phyloP scores from a whole-genome alignment of 495 filamentous ascomycete genomes.

The Amniculicola lignicola region DNA sequence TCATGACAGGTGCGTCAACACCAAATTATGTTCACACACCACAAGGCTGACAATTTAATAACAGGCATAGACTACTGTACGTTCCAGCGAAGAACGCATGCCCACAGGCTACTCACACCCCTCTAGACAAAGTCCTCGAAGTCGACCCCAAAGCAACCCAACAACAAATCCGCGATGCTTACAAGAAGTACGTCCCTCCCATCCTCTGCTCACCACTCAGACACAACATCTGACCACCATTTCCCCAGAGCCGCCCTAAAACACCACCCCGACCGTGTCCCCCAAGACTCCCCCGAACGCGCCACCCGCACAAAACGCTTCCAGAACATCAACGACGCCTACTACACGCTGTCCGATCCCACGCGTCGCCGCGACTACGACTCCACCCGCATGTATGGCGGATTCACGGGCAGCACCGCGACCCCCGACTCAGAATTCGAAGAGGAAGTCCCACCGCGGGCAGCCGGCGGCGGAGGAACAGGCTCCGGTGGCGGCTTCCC shows the following conservation, averaged over 20 bases:
- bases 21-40: background rate
- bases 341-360: slow-evolving; percentile 87
- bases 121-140: slow-evolving; percentile 63
- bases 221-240: slow-evolving; percentile 1
- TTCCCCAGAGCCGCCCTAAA: slow-evolving; percentile 76
- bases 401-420: slow-evolving; percentile 41
- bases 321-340: slow-evolving; percentile 96
- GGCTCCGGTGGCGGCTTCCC: too few species aligned
- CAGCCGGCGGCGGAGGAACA: slow-evolving; percentile 38
- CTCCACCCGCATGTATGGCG: slow-evolving; percentile 56
- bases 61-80: slow-evolving; percentile 37
- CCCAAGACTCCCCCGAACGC: slow-evolving; percentile 79
- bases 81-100: background rate
- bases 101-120: background rate
- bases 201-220: background rate
- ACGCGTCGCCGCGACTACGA: slow-evolving; percentile 86
- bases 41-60: slow-evolving; percentile 23
- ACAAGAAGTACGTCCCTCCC: slow-evolving; percentile 65
- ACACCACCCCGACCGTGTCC: slow-evolving; percentile 89
- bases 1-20: slow-evolving; percentile 23
- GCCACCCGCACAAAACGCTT: slow-evolving; percentile 81
- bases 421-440: slow-evolving; percentile 42
- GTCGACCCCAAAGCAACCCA: slow-evolving; percentile 69
- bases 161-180: slow-evolving; percentile 88
- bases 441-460: slow-evolving; percentile 54